phyloP scores from a whole-genome alignment of 768 basidiomycete genomes.

The Serpula lacrymans region DNA sequence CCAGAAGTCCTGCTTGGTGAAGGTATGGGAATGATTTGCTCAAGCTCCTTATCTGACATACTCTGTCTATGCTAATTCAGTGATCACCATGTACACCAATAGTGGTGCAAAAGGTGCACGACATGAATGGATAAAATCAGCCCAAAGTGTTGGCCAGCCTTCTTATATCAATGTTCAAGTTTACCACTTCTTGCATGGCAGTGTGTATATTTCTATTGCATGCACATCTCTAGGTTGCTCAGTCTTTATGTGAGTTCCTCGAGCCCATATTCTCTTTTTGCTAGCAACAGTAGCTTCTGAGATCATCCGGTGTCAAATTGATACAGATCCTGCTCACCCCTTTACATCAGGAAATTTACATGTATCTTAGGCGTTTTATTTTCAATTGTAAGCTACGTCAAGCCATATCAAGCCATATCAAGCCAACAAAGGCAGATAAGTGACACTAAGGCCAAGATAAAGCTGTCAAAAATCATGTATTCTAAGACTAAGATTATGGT shows the following conservation, averaged over 20 bases:
- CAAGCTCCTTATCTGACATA: background rate
- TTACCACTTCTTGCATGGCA: background rate
- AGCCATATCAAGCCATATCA: no score
- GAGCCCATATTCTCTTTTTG: conserved; percentile 14
- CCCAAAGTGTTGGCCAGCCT: conserved; percentile 9
- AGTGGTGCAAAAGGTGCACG: conserved; percentile 3
- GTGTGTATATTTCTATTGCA: conserved; percentile 7
- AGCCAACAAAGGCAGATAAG: no score
- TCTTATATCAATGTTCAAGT: conserved; percentile 8
- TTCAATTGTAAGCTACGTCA: no score
- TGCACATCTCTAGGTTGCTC: conserved; percentile 9
- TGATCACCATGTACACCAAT: conserved; percentile 15
- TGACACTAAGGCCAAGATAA: no score
- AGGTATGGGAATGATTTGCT: background rate
- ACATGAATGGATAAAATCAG: conserved; percentile 9
- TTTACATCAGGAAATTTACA: no score
- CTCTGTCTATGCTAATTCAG: conserved; percentile 5
- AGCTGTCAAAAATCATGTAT: no score
- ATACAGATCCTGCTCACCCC: no score
- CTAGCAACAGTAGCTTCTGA: conserved; percentile 8
- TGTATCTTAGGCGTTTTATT: no score
- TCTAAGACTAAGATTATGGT: no score
- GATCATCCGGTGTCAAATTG: no score
- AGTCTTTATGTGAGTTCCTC: conserved; percentile 15
- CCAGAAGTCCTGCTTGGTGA: background rate